A percentile compares a stretch with the other conserved stretches of the same genome.
Conservation (phyloP, 2,329 filamentous ascomycete genomes). For the Cordyceps javanica region DNA sequence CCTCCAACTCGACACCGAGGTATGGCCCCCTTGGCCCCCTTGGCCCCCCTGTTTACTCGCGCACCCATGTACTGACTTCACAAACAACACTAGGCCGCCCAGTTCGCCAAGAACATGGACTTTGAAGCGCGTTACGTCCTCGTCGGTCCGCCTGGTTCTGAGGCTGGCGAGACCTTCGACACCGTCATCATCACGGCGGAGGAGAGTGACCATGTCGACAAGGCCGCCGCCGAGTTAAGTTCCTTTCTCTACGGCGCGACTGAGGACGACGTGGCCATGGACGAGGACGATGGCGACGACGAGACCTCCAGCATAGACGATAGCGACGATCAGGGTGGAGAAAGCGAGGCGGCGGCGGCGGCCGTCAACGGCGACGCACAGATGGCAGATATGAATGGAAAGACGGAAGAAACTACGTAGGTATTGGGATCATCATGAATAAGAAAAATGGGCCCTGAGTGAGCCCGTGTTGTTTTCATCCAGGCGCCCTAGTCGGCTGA, state of each 20-base stretch:
- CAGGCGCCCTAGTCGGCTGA: not conserved
- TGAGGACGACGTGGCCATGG: slow-evolving; percentile 20
- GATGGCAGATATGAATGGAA: slow-evolving; percentile 15
- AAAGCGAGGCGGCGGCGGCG: not conserved
- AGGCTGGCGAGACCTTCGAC: slow-evolving; percentile 13
- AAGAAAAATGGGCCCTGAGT: not conserved
- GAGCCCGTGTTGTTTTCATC: not conserved
- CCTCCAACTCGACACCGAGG: slow-evolving; percentile 46
- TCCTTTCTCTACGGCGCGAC: slow-evolving; percentile 20
- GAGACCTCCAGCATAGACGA: slow-evolving; percentile 16
- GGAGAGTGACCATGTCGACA: slow-evolving; percentile 9
- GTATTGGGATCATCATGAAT: not conserved
- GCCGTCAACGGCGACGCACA: slow-evolving; percentile 9
- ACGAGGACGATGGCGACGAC: slow-evolving; percentile 16
- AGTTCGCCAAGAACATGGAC: slow-evolving; percentile 51
- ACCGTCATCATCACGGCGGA: slow-evolving; percentile 4
- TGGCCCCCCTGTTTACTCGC: not conserved
- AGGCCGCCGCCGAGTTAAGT: slow-evolving; percentile 2
- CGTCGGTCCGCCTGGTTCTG: slow-evolving; percentile 35
- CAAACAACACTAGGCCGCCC: slow-evolving; percentile 37
- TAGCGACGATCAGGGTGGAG: slow-evolving; percentile 16
- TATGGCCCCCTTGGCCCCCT: slow-evolving; percentile 32
- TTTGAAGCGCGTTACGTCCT: slow-evolving; percentile 51
- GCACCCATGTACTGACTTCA: not conserved
- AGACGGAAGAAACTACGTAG: slow-evolving; percentile 5